Base-by-base conservation (phyloP, 1,284 basidiomycete genomes). In the Ceratobasidium sp. region DNA sequence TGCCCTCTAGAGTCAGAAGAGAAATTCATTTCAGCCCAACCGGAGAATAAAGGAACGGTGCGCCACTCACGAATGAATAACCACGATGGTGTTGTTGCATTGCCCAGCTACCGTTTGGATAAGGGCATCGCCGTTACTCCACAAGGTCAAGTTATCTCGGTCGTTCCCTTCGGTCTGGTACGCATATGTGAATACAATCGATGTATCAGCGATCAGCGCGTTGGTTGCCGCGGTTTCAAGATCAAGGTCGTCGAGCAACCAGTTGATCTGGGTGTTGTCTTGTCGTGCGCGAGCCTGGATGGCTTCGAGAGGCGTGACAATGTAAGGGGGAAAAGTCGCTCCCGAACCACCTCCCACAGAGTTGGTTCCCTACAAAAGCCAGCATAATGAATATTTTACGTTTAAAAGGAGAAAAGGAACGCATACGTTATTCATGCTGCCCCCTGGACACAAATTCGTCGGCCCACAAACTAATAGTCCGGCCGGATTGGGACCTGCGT, bases 331-430 rank as follows among this genome's bases (percentile, higher is more conserved):
- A 59, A 87, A 82, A 62, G 82, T 82, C 6, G 85, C 48, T 2
- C 60, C 65, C 8, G 75, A 77, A 33, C 67, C 70, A 18, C 54
- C 59, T 16, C 65, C 75, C 14, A 57, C 52, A n/a, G 41, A 30
- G 65, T 54, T 55, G 33, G 77, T 64, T 46, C 41, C 54, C 55
- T 67, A 83, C 73, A 93, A 92, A 68, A 89, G 90, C n/a, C 92
- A 95, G 94, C 94, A 95, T 44, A 94, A 94, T 89, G 94, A 91
- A 10, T 92, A 18, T 7, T 27, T 30, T 8, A 62, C 44, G 16
- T 14, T 23, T 2, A 48, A 93, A 1, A 96, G 87, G 20, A 91
- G 88, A 90, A 44, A 93, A 92, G 80, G 90, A 69, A 86, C 85
- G 23, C 89, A 88, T 90, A 90, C 88, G 90, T 80, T 89, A 89